Evolutionary conservation across 345 rosid species (phyloP), one percentile per base, ranked within the genome.

Genomic region (Pistacia atlantica): DNA sequence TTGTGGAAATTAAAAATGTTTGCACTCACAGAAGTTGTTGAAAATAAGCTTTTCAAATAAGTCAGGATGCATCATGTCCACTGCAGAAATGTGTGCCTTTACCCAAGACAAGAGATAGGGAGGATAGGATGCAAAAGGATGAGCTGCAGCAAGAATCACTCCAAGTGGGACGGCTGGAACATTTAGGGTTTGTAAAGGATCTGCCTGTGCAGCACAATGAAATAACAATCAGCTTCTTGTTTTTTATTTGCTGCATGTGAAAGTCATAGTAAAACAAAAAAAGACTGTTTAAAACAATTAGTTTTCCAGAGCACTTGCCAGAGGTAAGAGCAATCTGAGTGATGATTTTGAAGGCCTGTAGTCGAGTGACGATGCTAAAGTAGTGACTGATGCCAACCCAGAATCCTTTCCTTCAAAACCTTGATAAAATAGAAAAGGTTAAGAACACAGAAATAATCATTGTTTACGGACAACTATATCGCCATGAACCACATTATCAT

Each of bases 341-440:
- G 85, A 80, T 60, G 98, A 93, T 77, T 81, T 77, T 58, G 98
- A 95, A 77, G 92, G 77, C 42, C 88, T 76, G 80, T 90, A 93
- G 79, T 95, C 98, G 58, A 95, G 89, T 11, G 99, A 83, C 68
- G 99, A 88, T 35, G 88, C 97, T 59, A 90, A 78, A 31, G 98
- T 92, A 68, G 83, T 85, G 73, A 90, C 82, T 59, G 91, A 81
- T 59, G 90, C 86, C 83, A 93, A 82, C 12, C 93, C 90, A 3
- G 94, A 73, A 77, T 95, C 92, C 28, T 72, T 92, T 78, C 93
- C 88, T 80, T 87, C 84, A 58, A 75, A 87, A 78, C 91, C 98
- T 91, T 46, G n/a, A 56, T 4, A 73, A 74, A 75, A 45, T 7
- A 54, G 17, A 55, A 16, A 70, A 17, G 17, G 56, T 80, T 80